phyloP scores from a whole-genome alignment of 495 filamentous ascomycete species.

The Aspergillus baeticus region DNA sequence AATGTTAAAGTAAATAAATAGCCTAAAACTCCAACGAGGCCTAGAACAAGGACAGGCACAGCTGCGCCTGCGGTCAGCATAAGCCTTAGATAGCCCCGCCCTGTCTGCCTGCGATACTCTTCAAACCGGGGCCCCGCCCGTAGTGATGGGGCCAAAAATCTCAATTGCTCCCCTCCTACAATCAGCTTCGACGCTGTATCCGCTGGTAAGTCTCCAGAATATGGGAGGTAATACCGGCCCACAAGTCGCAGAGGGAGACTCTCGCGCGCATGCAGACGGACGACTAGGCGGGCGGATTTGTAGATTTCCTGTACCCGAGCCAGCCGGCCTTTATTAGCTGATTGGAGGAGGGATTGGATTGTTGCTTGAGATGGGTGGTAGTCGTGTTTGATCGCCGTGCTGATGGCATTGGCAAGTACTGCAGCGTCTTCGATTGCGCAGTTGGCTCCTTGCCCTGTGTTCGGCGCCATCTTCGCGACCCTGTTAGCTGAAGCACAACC shows the following conservation, averaged over 20 bases:
- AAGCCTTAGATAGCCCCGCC: neutral
- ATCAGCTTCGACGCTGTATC: conserved; percentile 12
- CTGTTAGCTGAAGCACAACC: neutral
- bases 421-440: conserved; percentile 26
- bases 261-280: conserved; percentile 17
- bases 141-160: conserved; percentile 3
- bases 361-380: neutral
- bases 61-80: neutral
- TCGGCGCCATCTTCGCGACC: conserved; percentile 20
- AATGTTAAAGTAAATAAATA: neutral
- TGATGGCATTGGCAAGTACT: conserved; percentile 11
- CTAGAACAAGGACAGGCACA: neutral
- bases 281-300: conserved; percentile 3
- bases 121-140: conserved; percentile 3
- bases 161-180: neutral
- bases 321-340: neutral
- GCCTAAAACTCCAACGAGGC: no score
- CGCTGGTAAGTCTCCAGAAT: conserved; percentile 13
- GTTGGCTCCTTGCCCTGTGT: conserved; percentile 28
- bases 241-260: conserved; percentile 4
- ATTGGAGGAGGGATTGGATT: neutral
- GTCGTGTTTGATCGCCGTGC: neutral
- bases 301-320: conserved; percentile 1
- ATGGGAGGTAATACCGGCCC: conserved; percentile 16
- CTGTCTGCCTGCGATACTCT: neutral